Conservation (phyloP, 805 yeast species). For the Zygoascus biomembranicola region DNA sequence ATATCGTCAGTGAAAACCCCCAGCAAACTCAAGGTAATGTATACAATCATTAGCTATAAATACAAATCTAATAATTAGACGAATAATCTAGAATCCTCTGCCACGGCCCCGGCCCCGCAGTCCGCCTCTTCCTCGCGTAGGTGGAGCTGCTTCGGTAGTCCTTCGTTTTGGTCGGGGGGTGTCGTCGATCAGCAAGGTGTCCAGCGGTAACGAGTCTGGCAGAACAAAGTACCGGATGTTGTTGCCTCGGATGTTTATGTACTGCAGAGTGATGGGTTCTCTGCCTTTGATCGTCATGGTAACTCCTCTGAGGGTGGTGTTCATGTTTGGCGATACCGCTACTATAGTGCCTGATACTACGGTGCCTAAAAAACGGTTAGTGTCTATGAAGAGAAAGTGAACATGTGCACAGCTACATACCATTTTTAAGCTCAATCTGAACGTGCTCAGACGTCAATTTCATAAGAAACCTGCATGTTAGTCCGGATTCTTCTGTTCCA, state of each 20-base stretch:
- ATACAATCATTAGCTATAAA: not conserved
- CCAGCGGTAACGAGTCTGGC: slow-evolving; percentile 77
- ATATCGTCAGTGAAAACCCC: not conserved
- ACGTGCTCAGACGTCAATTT: slow-evolving; percentile 79
- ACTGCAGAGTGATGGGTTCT: slow-evolving; percentile 63
- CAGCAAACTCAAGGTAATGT: not conserved
- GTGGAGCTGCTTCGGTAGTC: slow-evolving; percentile 9
- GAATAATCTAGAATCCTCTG: not conserved
- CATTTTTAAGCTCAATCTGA: slow-evolving; percentile 86
- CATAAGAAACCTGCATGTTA: slow-evolving; percentile 52
- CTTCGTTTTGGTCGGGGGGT: slow-evolving; percentile 32
- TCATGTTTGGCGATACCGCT: slow-evolving; percentile 87
- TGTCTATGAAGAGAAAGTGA: not conserved
- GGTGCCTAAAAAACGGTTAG: slow-evolving; percentile 32
- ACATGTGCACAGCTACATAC: slow-evolving; percentile 28
- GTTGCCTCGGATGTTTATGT: slow-evolving; percentile 80
- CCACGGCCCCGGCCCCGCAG: slow-evolving; percentile 21
- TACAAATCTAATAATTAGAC: not conserved
- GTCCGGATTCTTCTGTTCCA: not conserved
- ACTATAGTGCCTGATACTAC: slow-evolving; percentile 75
- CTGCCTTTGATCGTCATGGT: slow-evolving; percentile 67
- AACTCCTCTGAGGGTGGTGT: slow-evolving; percentile 70
- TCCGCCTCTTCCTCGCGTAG: slow-evolving; percentile 18
- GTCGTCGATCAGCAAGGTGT: slow-evolving; percentile 36
- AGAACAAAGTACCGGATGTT: slow-evolving; percentile 74